Percentiles rank a stretch among this genome's conserved stretches.
Evolutionary conservation across 2,329 filamentous ascomycete species (phyloP).

Genomic region (Rasamsonia emersonii): DNA sequence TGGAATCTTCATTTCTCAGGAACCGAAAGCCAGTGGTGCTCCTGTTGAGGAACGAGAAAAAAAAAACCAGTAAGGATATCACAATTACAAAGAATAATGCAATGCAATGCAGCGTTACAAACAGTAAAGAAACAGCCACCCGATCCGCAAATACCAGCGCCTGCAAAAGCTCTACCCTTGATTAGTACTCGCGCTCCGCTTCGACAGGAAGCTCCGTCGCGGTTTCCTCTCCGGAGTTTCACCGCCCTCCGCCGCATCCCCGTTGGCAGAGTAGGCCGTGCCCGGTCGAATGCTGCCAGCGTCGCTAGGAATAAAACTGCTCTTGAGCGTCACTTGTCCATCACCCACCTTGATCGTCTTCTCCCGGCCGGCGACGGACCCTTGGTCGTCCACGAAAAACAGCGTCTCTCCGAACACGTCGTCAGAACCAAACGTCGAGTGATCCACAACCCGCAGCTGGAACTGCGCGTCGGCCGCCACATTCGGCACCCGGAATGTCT

Average conservation of each 20-base stretch:
- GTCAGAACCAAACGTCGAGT: conserved; percentile 75
- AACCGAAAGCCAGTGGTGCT: no score
- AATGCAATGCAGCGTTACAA: no score
- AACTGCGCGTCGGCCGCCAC: conserved; percentile 71
- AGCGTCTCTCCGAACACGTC: conserved; percentile 73
- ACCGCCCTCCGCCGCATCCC: conserved; percentile 17
- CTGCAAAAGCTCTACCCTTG: conserved; percentile 9
- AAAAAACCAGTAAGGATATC: no score
- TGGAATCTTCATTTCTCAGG: no score
- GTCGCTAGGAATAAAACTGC: conserved; percentile 56
- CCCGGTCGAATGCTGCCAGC: conserved; percentile 22
- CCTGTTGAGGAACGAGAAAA: no score
- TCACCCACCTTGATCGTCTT: conserved; percentile 67
- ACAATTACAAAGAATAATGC: no score
- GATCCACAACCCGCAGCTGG: conserved; percentile 75
- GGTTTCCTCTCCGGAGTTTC: conserved; percentile 35
- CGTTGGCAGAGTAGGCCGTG: conserved; percentile 26
- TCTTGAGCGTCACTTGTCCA: conserved; percentile 65
- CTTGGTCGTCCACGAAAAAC: conserved; percentile 86
- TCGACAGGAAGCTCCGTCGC: conserved; percentile 39
- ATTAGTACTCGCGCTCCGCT: conserved; percentile 30
- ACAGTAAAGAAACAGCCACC: background rate
- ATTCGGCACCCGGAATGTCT: conserved; percentile 70
- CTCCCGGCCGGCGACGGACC: conserved; percentile 53
- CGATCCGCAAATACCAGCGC: no score